Base-by-base conservation (phyloP, 148 eudicot species). In the Amaranthus cruentus region DNA sequence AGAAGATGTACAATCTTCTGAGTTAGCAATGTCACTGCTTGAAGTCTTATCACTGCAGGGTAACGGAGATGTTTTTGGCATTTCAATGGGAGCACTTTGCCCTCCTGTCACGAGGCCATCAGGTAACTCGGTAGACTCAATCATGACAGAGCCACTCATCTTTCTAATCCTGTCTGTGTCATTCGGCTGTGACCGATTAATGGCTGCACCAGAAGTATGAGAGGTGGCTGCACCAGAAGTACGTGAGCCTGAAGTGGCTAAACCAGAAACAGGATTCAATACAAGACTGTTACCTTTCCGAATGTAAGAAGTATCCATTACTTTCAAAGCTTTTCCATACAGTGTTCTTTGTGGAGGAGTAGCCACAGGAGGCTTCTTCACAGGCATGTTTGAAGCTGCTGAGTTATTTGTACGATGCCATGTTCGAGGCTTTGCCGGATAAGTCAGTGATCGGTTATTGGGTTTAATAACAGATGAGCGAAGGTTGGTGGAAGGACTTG, bases 211-310 rank as follows among this genome's bases (percentile, higher is more conserved):
- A 44, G 68, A 38, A 74, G 77, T 80, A 81, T 54, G 71, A 64
- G 85, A 76, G 28, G 38, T 44, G 47, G 85, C 64, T 15, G 85
- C 73, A 71, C 68, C 72, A 44, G 68, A 38, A 74, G 77, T 80
- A 81, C 57, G 71, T 61, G 85, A 76, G 28, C 73, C 77, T 43
- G 52, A 73, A 54, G 84, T 62, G 68, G 55, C 44, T 56, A 78
- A 68, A 67, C 74, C 81, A 18, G 86, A 74, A 55, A 80, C 63
- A 52, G 86, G 73, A 62, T 87, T 87, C 77, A 95, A 83, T 54
- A 94, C 96, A 51, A 94, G 87, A 80, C 91, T 88, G 66, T 94
- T 91, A 78, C 98, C 96, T 81, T 86, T 85, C 53, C 98, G 96
- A 75, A 94, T 66, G 75, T 94, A 94, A 78, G 93, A 84, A 70